Percentiles rank a stretch among this genome's conserved stretches.
Evolutionary conservation across 345 rosid species (phyloP).

Genomic region (Salix suchowensis): DNA sequence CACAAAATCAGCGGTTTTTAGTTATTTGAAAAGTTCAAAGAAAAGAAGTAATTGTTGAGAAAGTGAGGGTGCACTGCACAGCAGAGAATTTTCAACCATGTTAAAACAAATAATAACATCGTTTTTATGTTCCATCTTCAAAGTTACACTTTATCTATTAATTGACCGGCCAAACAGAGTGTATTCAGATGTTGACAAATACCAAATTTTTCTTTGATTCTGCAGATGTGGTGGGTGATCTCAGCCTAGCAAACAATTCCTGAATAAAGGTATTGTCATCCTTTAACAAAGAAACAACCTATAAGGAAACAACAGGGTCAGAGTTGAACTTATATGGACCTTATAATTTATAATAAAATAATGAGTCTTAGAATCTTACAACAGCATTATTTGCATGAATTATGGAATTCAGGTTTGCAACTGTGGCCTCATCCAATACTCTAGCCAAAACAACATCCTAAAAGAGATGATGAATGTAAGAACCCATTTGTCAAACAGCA

Average conservation of each 20-base stretch:
- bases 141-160: background rate
- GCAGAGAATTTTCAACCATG: background rate
- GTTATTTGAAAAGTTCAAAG: background rate
- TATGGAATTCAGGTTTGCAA: slow-evolving; percentile 61
- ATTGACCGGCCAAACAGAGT: background rate
- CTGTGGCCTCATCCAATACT: slow-evolving; percentile 71
- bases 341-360: background rate
- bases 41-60: background rate
- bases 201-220: slow-evolving; percentile 93
- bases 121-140: background rate
- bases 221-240: slow-evolving; percentile 50
- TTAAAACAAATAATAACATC: background rate
- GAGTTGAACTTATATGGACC: background rate
- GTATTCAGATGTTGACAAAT: background rate
- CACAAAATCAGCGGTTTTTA: background rate
- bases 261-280: slow-evolving; percentile 84
- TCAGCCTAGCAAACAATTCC: slow-evolving; percentile 73
- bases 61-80: background rate
- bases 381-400: slow-evolving; percentile 66
- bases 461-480: slow-evolving; percentile 24
- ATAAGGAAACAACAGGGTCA: slow-evolving; percentile 17
- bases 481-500: slow-evolving; percentile 8
- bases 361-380: slow-evolving; percentile 45
- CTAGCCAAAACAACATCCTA: slow-evolving; percentile 94
- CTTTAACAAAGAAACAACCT: slow-evolving; percentile 78